Percentiles rank a stretch among this genome's conserved stretches.
phyloP scores from a whole-genome alignment of 208 protist species.

The Trypanosoma avium region DNA sequence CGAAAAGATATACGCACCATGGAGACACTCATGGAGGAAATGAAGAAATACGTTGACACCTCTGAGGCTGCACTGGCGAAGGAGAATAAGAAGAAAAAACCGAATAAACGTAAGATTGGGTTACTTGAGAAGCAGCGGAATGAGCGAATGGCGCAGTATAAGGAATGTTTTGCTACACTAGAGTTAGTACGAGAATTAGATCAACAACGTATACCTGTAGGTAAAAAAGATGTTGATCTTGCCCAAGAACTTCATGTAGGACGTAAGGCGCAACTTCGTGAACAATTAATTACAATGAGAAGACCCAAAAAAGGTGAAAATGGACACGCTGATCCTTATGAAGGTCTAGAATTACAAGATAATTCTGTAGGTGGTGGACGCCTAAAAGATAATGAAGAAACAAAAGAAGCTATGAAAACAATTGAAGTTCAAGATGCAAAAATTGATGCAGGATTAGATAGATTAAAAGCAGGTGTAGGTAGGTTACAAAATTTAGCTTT shows the following conservation, averaged over 20 bases:
- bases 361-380: conserved; percentile 53
- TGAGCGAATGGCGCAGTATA: conserved; percentile 38
- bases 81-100: conserved; percentile 54
- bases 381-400: conserved; percentile 62
- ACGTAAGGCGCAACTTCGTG: conserved; percentile 51
- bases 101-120: conserved; percentile 38
- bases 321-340: conserved; percentile 24
- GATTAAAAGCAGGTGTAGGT: conserved; percentile 56
- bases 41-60: conserved; percentile 46
- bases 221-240: conserved; percentile 36
- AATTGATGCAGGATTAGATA: conserved; percentile 60
- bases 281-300: conserved; percentile 49
- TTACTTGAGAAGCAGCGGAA: conserved; percentile 46
- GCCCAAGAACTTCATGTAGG: conserved; percentile 45
- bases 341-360: conserved; percentile 43
- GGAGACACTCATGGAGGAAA: conserved; percentile 49
- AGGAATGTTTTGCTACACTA: conserved; percentile 47
- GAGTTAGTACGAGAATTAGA: conserved; percentile 58
- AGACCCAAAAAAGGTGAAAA: conserved; percentile 24
- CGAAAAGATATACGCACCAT: conserved; percentile 60
- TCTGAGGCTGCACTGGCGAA: conserved; percentile 39
- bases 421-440: conserved; percentile 63
- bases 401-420: conserved; percentile 59
- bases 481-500: conserved; percentile 50
- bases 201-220: conserved; percentile 31